Base-by-base conservation (phyloP, 306 rosid genomes). In the Cyamopsis tetragonoloba region DNA sequence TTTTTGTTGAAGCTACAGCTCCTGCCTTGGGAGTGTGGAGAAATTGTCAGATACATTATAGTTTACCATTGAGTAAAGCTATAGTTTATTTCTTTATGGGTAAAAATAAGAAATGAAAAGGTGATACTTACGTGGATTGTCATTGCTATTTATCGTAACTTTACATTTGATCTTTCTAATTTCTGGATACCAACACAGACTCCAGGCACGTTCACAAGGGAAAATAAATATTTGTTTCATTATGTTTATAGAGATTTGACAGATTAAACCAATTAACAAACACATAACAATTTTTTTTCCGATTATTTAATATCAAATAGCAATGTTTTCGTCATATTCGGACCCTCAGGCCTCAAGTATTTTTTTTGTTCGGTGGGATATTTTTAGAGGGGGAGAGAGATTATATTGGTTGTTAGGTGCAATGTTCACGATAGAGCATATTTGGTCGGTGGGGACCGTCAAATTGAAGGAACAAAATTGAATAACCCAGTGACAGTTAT, bases 381-480 rank as follows among this genome's bases (percentile, higher is more conserved):
- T n/a, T 58, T 32, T 58, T 4, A 26, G 30, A 13, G 24, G 17
- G 37, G 26, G 42, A 15, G 31, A 56, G 62, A 56, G n/a, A n/a
- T n/a, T n/a, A n/a, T n/a, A n/a, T 56, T 4, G 62, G 7, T 28
- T 31, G 62, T 56, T 56, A 56, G 62, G 62, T 56, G 27, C 12
- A 7, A 35, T 35, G 63, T 24, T 32, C 26, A 30, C 42, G 42
- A 15, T 11, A 28, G 12, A 23, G 15, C 41, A 27, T n/a, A 55
- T 55, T 15, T 55, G 62, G 62, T 55, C 62, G 62, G 62, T n/a
- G 22, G 31, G 28, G 31, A n/a, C 50, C 20, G 50, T 24, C 20
- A 20, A 37, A 60, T 35, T 10, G 5, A 27, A 2, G 43, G 62
- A 6, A 56, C 63, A 57, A 4, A 32, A 30, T 14, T 8, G 26